phyloP scores from a whole-genome alignment of 2,329 filamentous ascomycete genomes.

The Colletotrichum camelliae region DNA sequence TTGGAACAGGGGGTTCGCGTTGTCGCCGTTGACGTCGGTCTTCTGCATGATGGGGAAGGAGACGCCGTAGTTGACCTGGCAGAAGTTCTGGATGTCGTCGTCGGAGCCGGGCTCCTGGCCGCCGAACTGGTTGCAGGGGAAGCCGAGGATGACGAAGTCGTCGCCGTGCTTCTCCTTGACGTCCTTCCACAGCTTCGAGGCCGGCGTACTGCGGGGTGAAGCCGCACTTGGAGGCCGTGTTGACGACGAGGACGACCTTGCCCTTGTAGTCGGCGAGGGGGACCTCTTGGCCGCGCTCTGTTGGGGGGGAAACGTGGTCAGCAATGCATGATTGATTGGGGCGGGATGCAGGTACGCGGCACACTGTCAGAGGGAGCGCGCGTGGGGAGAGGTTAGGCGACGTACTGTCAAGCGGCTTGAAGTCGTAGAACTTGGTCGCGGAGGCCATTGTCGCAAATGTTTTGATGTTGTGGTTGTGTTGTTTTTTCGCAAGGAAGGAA shows the following conservation, averaged over 20 bases:
- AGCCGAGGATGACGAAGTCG: slow-evolving; percentile 87
- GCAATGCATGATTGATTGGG: background rate
- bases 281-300: slow-evolving; percentile 77
- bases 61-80: slow-evolving; percentile 93
- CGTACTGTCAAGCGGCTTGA: slow-evolving; percentile 82
- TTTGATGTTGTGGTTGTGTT: background rate
- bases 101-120: slow-evolving; percentile 85
- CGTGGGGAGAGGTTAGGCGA: slow-evolving; percentile 26
- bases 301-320: background rate
- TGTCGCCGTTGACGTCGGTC: slow-evolving; percentile 89
- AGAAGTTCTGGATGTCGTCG: slow-evolving; percentile 83
- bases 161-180: slow-evolving; percentile 72
- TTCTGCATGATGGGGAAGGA: slow-evolving; percentile 91
- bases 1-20: slow-evolving; percentile 79
- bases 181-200: slow-evolving; percentile 85
- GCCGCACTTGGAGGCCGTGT: slow-evolving; percentile 98
- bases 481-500: background rate
- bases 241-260: slow-evolving; percentile 96
- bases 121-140: slow-evolving; percentile 98
- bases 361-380: background rate
- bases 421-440: slow-evolving; percentile 73
- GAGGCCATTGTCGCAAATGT: slow-evolving; percentile 38
- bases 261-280: slow-evolving; percentile 76
- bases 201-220: slow-evolving; percentile 96
- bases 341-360: background rate